Conservation (phyloP, 192 early-diverging fungal genomes). For the Coemansia umbellata region DNA sequence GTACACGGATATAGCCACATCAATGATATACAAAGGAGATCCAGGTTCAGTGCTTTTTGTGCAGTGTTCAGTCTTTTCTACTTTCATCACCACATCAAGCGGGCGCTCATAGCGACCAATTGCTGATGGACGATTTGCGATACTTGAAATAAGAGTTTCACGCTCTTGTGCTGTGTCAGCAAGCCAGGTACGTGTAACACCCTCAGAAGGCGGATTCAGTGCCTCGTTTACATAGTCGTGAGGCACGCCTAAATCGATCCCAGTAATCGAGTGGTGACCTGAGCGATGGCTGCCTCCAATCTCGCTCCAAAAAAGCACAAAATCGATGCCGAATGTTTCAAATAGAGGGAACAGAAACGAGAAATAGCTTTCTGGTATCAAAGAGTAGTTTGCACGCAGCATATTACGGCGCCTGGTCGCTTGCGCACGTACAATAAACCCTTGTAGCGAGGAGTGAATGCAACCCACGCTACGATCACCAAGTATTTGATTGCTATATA, state of each 20-base stretch:
- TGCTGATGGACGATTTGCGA: slow-evolving; percentile 10
- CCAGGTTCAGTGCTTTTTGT: background rate
- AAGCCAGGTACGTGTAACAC: slow-evolving; percentile 47
- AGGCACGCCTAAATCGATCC: slow-evolving; percentile 83
- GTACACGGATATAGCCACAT: slow-evolving; percentile 19
- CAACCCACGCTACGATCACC: slow-evolving; percentile 55
- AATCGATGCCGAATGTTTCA: slow-evolving; percentile 82
- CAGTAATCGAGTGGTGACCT: slow-evolving; percentile 91
- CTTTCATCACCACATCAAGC: slow-evolving; percentile 23
- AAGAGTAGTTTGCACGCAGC: slow-evolving; percentile 64
- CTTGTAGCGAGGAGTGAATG: slow-evolving; percentile 58
- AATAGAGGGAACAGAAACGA: slow-evolving; percentile 75
- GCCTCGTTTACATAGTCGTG: slow-evolving; percentile 62
- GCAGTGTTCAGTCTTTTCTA: background rate
- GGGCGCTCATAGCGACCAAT: slow-evolving; percentile 22
- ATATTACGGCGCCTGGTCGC: slow-evolving; percentile 66
- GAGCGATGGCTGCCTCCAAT: slow-evolving; percentile 12
- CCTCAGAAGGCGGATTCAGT: slow-evolving; percentile 41
- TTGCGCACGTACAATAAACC: slow-evolving; percentile 68
- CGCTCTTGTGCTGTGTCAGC: slow-evolving; percentile 40
- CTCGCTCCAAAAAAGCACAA: slow-evolving; percentile 75
- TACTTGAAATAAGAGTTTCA: slow-evolving; percentile 33
- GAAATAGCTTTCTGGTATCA: slow-evolving; percentile 57
- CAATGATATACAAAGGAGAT: slow-evolving; percentile 6
- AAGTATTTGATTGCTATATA: slow-evolving; percentile 47